Base-by-base conservation (phyloP, 768 basidiomycete species). In the Boletus subparvulus region DNA sequence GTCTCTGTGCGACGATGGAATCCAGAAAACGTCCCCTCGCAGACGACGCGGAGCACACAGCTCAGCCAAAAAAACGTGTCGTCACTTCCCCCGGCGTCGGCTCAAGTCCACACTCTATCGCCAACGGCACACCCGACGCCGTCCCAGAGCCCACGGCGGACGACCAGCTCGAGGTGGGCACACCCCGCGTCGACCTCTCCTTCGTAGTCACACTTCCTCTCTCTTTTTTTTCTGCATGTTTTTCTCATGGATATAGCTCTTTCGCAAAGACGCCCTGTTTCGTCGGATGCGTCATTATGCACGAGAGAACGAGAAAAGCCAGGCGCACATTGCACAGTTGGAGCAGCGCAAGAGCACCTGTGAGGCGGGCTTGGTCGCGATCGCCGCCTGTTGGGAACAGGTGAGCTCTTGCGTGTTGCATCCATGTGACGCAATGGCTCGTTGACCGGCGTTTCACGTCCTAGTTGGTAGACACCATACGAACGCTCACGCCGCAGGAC, bases 181-280 rank as follows among this genome's bases (percentile, higher is more conserved):
- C 46, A 66, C 55, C 58, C 58, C 56, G 41, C 52, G 61, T 63
- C 62, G 61, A 61, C 54, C 30, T 59, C 56, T 61, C 52, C 47
- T 61, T 55, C 52, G 47, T 65, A 62, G 62, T 68, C 63, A 64
- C 59, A 55, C 61, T 63, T 47, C 49, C 58, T 58, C 53, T 39
- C 33, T 43, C 41, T 35, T 43, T 59, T 52, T 61, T 43, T 47
- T 37, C 16, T 36, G 6, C 17, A 6, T 47, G 4, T 28, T 26
- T 37, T 55, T 50, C 52, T 63, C 44, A 16, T 59, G 35, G 53
- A 44, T 50, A 36, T 53, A 93, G 91, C 76, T 81, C n/a, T 93
- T 91, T 70, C 83, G 88, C 59, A 93, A 94, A 71, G 90, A 91
- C 64, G 92, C 92, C 42, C 85, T 94, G 48, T 93, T 84, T 71